These are phyloP conservation scores for Xanthoceras sorbifolium DNA, from an alignment of 345 rosid species.

Conservation along the genomic window DNA sequence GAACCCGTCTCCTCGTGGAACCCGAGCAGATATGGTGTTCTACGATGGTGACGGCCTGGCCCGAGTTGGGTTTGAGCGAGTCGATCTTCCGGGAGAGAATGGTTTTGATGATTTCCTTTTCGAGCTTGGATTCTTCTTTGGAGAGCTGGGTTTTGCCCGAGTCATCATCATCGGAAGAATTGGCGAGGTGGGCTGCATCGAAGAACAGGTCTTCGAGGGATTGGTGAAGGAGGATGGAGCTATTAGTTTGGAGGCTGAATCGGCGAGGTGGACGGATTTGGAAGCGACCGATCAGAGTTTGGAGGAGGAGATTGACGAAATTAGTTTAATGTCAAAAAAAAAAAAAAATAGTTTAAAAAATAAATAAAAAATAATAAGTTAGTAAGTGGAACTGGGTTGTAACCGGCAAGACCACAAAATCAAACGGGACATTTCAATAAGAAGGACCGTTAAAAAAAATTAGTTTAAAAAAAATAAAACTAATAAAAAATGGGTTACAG, in stretches of 20 bases:
- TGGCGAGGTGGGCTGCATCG: constrained; percentile 46
- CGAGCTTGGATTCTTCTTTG: constrained; percentile 81
- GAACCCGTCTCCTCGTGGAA: constrained; percentile 78
- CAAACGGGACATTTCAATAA: too few relatives aligned
- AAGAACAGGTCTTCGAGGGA: constrained; percentile 83
- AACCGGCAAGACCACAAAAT: too few relatives aligned
- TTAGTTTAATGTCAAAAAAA: too few relatives aligned
- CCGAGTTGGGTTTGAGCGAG: constrained; percentile 87
- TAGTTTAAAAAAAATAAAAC: too few relatives aligned
- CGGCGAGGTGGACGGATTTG: constrained; percentile 73
- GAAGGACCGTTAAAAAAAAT: too few relatives aligned
- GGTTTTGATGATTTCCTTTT: constrained; percentile 72
- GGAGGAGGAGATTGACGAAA: constrained; percentile 75
- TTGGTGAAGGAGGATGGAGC: constrained; percentile 52
- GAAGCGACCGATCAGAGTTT: constrained; percentile 81
- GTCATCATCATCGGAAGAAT: constrained; percentile 43
- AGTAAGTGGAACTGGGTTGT: too few relatives aligned
- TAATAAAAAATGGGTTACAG: too few relatives aligned
- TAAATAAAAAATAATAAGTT: too few relatives aligned
- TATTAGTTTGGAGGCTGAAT: too few relatives aligned
- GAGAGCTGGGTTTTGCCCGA: constrained; percentile 46
- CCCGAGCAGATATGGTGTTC: constrained; percentile 93
- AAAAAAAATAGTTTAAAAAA: too few relatives aligned
- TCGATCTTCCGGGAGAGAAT: constrained; percentile 71
- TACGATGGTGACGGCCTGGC: constrained; percentile 83